Conservation (phyloP, 768 basidiomycete species). For the Trametes punicea region DNA sequence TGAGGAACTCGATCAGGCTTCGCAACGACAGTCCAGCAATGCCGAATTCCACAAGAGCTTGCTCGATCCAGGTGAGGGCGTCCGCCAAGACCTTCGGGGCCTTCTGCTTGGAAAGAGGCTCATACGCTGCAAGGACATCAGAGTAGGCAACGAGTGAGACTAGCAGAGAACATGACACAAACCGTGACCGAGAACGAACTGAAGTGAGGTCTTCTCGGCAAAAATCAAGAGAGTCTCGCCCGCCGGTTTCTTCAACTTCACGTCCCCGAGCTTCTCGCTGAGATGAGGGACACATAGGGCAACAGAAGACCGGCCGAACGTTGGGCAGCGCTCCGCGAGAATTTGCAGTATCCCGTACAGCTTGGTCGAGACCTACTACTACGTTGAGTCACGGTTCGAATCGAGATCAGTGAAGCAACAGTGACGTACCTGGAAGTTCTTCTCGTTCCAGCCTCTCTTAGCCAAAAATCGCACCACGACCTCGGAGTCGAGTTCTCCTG, state of each 20-base stretch:
- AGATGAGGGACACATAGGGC: conserved; percentile 81
- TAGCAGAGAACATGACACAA: conserved; percentile 15
- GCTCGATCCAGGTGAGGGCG: conserved; percentile 83
- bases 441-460: conserved; percentile 97
- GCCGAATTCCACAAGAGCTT: conserved; percentile 86
- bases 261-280: conserved; percentile 91
- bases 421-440: conserved; percentile 85
- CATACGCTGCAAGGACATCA: conserved; percentile 55
- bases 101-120: conserved; percentile 91
- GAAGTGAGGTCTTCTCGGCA: conserved; percentile 89
- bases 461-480: conserved; percentile 81
- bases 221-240: conserved; percentile 81
- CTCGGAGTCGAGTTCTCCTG: conserved; percentile 75
- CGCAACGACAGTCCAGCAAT: conserved; percentile 82
- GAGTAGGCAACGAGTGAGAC: not conserved
- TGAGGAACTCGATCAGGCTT: conserved; percentile 87
- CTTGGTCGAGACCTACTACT: conserved; percentile 78
- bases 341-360: conserved; percentile 72
- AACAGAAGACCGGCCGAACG: conserved; percentile 81
- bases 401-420: not conserved
- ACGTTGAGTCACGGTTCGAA: not conserved
- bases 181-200: conserved; percentile 94
- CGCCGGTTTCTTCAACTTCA: conserved; percentile 95
- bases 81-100: conserved; percentile 97
- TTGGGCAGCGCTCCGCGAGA: conserved; percentile 75